Percentiles rank a stretch among this genome's conserved stretches.
Conservation (phyloP, 495 filamentous ascomycete species). For the Penicillium coprophilum region DNA sequence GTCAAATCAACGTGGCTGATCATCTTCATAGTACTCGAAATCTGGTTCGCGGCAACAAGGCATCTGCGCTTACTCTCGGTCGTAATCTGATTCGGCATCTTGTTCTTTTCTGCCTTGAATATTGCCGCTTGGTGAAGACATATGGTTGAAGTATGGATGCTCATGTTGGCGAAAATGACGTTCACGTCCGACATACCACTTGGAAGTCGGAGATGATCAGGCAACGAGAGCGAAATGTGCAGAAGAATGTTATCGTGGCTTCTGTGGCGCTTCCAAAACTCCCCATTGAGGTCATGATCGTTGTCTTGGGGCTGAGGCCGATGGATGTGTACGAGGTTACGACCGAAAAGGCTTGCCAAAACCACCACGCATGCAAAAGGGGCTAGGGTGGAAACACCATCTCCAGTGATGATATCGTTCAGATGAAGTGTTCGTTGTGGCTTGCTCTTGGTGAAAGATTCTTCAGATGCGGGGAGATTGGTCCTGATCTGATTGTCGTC, state of each 20-base stretch:
- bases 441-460: conserved; percentile 80
- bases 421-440: conserved; percentile 68
- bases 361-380: conserved; percentile 79
- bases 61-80: conserved; percentile 90
- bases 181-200: conserved; percentile 75
- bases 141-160: conserved; percentile 93
- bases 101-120: conserved; percentile 92
- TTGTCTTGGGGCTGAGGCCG: conserved; percentile 79
- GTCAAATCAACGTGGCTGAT: conserved; percentile 86
- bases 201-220: conserved; percentile 79
- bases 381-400: conserved; percentile 68
- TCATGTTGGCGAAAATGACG: conserved; percentile 94
- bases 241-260: conserved; percentile 86
- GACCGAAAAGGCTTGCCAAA: conserved; percentile 85
- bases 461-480: conserved; percentile 79
- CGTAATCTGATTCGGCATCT: conserved; percentile 70
- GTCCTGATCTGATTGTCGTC: conserved; percentile 62
- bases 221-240: conserved; percentile 80
- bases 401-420: conserved; percentile 66
- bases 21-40: conserved; percentile 96
- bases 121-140: conserved; percentile 98
- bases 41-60: conserved; percentile 89
- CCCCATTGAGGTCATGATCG: conserved; percentile 86
- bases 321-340: conserved; percentile 93
- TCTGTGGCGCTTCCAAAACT: conserved; percentile 94